Conservation (phyloP, 2,329 filamentous ascomycete species). For the Ophiostoma sp. region DNA sequence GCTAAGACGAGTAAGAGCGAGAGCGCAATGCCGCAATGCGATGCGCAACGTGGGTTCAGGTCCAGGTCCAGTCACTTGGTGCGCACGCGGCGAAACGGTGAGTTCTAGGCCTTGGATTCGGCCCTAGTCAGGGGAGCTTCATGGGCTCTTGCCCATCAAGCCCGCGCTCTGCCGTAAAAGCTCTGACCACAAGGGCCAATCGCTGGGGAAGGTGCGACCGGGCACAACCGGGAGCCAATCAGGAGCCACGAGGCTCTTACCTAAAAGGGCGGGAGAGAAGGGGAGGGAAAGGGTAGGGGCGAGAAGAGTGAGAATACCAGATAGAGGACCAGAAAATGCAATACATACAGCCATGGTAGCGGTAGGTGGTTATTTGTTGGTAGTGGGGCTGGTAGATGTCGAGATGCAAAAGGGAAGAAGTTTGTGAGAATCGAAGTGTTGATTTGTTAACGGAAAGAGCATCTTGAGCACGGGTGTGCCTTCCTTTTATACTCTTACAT, state of each 20-base stretch:
- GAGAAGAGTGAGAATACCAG: neutral
- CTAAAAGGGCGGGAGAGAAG: neutral
- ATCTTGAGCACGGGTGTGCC: neutral
- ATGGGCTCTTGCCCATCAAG: neutral
- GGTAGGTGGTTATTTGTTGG: neutral
- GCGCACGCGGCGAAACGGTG: neutral
- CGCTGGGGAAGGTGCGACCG: neutral
- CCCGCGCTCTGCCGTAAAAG: neutral
- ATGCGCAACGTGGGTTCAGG: neutral
- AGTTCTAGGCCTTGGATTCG: neutral
- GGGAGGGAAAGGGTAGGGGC: neutral
- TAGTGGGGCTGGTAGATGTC: neutral
- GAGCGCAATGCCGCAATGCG: neutral
- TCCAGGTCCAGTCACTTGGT: neutral
- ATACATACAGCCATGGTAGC: conserved; percentile 12
- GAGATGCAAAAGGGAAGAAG: neutral
- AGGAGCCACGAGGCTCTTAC: neutral
- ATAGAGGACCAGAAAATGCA: neutral
- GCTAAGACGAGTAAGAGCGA: neutral
- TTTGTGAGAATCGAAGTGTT: neutral
- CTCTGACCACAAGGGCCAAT: conserved; percentile 8
- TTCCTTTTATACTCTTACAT: neutral
- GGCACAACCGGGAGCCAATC: neutral
- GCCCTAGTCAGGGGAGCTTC: conserved; percentile 17
- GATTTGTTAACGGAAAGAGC: neutral